Evolutionary conservation across 1,284 basidiomycete species (phyloP).

Genomic region (Fomes fomentarius): DNA sequence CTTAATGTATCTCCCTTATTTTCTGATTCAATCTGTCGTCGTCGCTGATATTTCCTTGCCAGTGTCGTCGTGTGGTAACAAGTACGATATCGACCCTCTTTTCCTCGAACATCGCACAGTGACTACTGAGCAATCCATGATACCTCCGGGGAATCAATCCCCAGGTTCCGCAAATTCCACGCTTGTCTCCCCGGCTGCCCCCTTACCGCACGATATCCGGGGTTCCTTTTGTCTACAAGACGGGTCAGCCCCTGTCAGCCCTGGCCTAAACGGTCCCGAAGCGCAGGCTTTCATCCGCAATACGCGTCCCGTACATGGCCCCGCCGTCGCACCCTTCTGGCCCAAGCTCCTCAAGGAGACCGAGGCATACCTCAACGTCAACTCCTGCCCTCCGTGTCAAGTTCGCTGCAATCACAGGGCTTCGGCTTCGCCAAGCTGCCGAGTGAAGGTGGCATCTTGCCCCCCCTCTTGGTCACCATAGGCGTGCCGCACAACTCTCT

Average conservation of each 20-base stretch:
- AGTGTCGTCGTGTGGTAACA: not conserved
- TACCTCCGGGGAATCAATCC: not conserved
- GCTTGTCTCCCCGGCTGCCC: not conserved
- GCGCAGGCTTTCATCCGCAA: not conserved
- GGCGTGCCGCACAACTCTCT: not conserved
- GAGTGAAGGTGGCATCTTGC: not conserved
- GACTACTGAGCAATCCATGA: not conserved
- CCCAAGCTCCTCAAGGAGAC: not conserved
- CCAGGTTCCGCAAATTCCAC: not conserved
- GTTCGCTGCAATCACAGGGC: not conserved
- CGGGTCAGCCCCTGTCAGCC: not conserved
- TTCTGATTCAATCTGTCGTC: not conserved
- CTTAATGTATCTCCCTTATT: too few species aligned
- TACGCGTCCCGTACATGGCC: not conserved
- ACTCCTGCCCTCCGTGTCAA: not conserved
- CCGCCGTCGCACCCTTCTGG: not conserved
- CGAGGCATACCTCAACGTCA: not conserved
- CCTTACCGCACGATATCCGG: not conserved
- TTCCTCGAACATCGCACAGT: not conserved
- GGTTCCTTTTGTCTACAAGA: not conserved
- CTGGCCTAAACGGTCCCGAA: not conserved
- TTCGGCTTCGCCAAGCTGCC: too few species aligned
- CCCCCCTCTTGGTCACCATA: not conserved
- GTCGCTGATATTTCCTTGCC: too few species aligned
- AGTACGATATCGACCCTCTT: not conserved